Conservation (phyloP, 2,329 filamentous ascomycete species). For the Aureobasidium sp. region DNA sequence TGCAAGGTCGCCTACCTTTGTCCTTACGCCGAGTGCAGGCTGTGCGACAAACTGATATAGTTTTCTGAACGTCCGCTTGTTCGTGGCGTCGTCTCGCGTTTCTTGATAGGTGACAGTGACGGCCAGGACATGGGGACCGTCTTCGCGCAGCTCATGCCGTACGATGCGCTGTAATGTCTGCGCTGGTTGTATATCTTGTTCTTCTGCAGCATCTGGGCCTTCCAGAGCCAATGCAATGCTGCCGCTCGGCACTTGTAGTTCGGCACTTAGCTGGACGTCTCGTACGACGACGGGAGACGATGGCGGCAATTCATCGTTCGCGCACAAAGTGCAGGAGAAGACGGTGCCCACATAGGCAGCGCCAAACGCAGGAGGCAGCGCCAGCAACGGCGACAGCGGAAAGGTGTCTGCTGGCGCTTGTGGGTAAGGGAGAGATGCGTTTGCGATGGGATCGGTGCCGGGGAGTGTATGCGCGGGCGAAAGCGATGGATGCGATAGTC, state of each 20-base stretch:
- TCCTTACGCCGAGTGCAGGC: conserved; percentile 79
- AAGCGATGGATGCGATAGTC: conserved; percentile 74
- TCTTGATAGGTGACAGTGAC: conserved; percentile 95
- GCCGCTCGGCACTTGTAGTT: conserved; percentile 88
- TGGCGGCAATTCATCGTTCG: conserved; percentile 69
- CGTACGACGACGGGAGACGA: conserved; percentile 49
- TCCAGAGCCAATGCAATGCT: conserved; percentile 50
- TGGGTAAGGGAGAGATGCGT: conserved; percentile 70
- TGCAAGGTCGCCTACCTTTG: conserved; percentile 65
- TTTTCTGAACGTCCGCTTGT: conserved; percentile 83
- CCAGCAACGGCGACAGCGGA: conserved; percentile 58
- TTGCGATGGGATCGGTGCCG: conserved; percentile 45
- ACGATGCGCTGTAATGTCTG: conserved; percentile 75
- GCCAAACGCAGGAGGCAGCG: conserved; percentile 83
- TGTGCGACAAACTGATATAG: conserved; percentile 96
- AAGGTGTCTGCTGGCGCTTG: conserved; percentile 42
- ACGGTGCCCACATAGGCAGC: conserved; percentile 93
- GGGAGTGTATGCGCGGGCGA: conserved; percentile 59
- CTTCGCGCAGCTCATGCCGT: conserved; percentile 82
- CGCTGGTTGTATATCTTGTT: conserved; percentile 44
- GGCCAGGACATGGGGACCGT: conserved; percentile 86
- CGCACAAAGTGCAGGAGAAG: conserved; percentile 89
- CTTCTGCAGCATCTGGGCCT: conserved; percentile 50
- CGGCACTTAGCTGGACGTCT: conserved; percentile 75
- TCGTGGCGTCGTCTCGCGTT: conserved; percentile 39